Percentiles rank a stretch among this genome's conserved stretches.
These are phyloP conservation scores for Kitagawia praeruptora DNA, from an alignment of 129 eudicot genomes.

Conservation along the genomic window DNA sequence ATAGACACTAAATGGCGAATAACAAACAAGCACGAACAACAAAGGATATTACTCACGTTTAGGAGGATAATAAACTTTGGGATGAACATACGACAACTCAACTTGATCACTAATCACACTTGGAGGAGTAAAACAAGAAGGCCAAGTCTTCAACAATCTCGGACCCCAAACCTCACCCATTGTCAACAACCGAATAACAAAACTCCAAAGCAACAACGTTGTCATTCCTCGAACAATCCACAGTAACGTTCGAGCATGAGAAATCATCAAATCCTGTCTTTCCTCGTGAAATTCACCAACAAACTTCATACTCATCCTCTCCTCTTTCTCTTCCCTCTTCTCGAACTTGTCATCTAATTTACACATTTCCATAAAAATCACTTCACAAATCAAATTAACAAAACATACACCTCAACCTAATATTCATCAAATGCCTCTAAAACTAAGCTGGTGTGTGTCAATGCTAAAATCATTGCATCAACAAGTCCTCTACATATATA, in stretches of 20 bases:
- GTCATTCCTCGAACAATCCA: constrained; percentile 53
- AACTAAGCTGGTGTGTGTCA: not conserved
- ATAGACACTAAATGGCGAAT: not conserved
- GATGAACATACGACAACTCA: constrained; percentile 13
- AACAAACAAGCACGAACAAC: not conserved
- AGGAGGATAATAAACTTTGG: constrained; percentile 39
- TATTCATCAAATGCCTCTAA: not conserved
- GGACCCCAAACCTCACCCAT: constrained; percentile 67
- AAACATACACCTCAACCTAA: not conserved
- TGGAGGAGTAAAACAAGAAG: constrained; percentile 35
- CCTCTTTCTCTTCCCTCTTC: constrained; percentile 15
- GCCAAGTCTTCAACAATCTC: constrained; percentile 52
- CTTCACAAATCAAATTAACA: not conserved
- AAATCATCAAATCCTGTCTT: constrained; percentile 26
- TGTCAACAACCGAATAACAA: constrained; percentile 43
- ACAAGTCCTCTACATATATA: not conserved
- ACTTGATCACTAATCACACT: not conserved
- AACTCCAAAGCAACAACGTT: constrained; percentile 48
- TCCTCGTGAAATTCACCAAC: constrained; percentile 19
- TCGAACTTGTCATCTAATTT: constrained; percentile 24
- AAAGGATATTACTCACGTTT: constrained; percentile 40
- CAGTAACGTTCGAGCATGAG: constrained; percentile 27
- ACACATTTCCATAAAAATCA: constrained; percentile 33
- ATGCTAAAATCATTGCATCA: not conserved
- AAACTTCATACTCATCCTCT: constrained; percentile 19